A percentile compares a stretch with the other conserved stretches of the same genome.
These are phyloP conservation scores for Chondrostereum purpureum DNA, from an alignment of 1,284 basidiomycete genomes.

Conservation along the genomic window DNA sequence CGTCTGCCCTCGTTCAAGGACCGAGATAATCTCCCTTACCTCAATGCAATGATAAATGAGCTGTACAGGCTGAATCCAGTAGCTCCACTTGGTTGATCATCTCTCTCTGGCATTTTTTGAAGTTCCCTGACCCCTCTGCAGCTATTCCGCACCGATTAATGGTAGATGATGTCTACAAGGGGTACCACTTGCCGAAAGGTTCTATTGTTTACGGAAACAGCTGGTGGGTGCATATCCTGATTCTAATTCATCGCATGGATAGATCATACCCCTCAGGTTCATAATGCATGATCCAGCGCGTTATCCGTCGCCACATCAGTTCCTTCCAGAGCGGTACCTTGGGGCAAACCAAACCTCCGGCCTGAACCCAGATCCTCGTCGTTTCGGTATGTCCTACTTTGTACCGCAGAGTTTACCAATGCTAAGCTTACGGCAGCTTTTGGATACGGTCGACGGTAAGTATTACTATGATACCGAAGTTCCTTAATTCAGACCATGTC, in stretches of 20 bases:
- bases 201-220: slow-evolving; percentile 12
- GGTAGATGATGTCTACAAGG: slow-evolving; percentile 16
- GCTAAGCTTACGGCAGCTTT: slow-evolving; percentile 1
- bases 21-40: slow-evolving; percentile 21
- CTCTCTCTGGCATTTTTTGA: not conserved
- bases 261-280: slow-evolving; percentile 7
- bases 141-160: slow-evolving; percentile 2
- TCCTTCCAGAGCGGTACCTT: slow-evolving; percentile 17
- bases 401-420: not conserved
- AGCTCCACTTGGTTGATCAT: slow-evolving; percentile 16
- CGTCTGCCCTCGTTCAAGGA: slow-evolving; percentile 24
- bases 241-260: too few species aligned
- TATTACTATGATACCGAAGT: not conserved
- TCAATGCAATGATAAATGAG: slow-evolving; percentile 27
- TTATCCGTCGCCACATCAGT: slow-evolving; percentile 13
- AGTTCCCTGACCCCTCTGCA: not conserved
- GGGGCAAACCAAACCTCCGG: too few species aligned
- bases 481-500: slow-evolving; percentile 2
- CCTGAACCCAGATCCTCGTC: not conserved
- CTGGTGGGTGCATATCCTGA: slow-evolving; percentile 10
- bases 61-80: slow-evolving; percentile 26
- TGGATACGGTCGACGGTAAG: slow-evolving; percentile 8
- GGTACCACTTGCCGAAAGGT: slow-evolving; percentile 16
- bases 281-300: slow-evolving; percentile 15
- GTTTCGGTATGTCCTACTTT: not conserved